Percentiles rank a stretch among this genome's conserved stretches.
Evolutionary conservation across 192 early-diverging fungal species (phyloP).

Genomic region (Helicostylum pulchrum): DNA sequence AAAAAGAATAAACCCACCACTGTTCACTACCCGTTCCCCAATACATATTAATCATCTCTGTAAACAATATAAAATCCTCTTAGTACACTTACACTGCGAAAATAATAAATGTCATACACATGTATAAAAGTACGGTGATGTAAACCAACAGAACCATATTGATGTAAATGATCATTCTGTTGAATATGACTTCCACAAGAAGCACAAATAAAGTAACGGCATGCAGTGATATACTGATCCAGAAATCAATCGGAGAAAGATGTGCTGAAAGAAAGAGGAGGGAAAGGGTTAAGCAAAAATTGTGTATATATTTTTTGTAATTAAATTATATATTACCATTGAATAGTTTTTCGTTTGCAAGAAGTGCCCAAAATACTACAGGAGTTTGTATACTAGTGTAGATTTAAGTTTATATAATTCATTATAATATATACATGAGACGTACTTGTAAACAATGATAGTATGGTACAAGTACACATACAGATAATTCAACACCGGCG

Average conservation of each 20-base stretch:
- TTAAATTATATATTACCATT: too few species aligned
- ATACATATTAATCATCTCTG: neutral
- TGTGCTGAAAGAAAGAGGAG: too few species aligned
- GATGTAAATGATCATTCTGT: conserved; percentile 18
- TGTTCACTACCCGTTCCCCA: neutral
- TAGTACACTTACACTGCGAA: conserved; percentile 22
- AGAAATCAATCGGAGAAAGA: conserved; percentile 1
- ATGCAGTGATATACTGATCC: conserved; percentile 24
- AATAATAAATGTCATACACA: conserved; percentile 29
- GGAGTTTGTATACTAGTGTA: too few species aligned
- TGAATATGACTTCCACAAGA: conserved; percentile 32
- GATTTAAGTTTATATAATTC: too few species aligned
- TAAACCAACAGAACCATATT: conserved; percentile 21
- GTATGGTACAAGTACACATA: neutral
- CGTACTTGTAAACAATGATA: too few species aligned
- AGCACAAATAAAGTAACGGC: conserved; percentile 29
- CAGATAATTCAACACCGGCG: too few species aligned
- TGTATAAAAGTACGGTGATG: conserved; percentile 20
- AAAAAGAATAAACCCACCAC: conserved; percentile 11
- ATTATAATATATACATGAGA: too few species aligned
- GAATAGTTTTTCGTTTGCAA: too few species aligned
- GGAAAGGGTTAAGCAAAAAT: too few species aligned
- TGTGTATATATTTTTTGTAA: too few species aligned
- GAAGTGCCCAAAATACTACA: too few species aligned
- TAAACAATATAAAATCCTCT: neutral